A percentile compares a stretch with the other conserved stretches of the same genome.
Evolutionary conservation across 192 early-diverging fungal species (phyloP).

Genomic region (Coemansia sp.): DNA sequence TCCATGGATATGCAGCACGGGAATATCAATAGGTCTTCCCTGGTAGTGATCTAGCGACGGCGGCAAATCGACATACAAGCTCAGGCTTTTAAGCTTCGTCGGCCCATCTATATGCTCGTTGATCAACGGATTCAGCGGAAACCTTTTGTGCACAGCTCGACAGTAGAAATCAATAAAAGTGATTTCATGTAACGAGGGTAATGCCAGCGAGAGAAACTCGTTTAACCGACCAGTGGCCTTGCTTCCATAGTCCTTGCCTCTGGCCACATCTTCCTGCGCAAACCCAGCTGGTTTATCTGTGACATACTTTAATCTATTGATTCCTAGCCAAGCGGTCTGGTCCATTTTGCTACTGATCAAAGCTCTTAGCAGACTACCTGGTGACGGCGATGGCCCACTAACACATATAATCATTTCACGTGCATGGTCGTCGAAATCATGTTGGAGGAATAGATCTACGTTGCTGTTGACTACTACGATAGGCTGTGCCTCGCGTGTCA

Average conservation of each 20-base stretch:
- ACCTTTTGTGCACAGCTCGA: not conserved
- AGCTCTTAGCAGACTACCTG: not conserved
- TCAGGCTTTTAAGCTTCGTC: not conserved
- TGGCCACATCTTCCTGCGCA: not conserved
- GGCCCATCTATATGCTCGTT: slow-evolving; percentile 13
- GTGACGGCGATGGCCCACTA: not conserved
- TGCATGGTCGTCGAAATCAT: not conserved
- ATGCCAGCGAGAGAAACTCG: not conserved
- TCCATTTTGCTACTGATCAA: not conserved
- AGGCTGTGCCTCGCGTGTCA: not conserved
- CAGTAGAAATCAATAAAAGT: slow-evolving; percentile 6
- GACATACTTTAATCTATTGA: not conserved
- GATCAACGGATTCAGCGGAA: slow-evolving; percentile 12
- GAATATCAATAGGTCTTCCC: not conserved
- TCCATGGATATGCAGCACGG: slow-evolving; percentile 1
- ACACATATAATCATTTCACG: slow-evolving; percentile 7
- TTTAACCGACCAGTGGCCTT: not conserved
- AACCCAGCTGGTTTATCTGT: not conserved
- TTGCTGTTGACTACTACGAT: not conserved
- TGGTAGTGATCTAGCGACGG: not conserved
- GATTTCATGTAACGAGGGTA: slow-evolving; percentile 14
- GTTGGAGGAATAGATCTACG: not conserved
- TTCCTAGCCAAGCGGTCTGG: not conserved
- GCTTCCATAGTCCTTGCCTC: not conserved
- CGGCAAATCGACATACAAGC: slow-evolving; percentile 2